Evolutionary conservation across 1,139 yeast genomes (phyloP), one percentile per base, ranked within the genome.

Genomic region (Wickerhamomyces sp.): DNA sequence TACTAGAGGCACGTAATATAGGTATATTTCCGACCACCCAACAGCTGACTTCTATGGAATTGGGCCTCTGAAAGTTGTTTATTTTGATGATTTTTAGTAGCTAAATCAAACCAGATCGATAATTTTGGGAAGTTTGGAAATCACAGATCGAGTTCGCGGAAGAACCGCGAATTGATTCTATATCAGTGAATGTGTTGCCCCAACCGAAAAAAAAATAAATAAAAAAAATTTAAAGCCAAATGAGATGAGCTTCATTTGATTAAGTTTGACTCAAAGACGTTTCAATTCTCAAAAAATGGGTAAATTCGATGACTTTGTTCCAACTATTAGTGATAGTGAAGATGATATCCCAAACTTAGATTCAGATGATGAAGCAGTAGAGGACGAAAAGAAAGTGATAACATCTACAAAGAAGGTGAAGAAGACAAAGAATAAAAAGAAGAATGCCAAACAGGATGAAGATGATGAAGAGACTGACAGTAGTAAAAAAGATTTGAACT

Each of bases 301-400:
- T 5, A 51, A 45, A 43, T 52, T 49, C 14, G 68, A 69, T 45
- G 82, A 80, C 58, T 79, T 79, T 54, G 78, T 82, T 37, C 73
- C 75, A 46, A 87, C 95, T n/a, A 90, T 87, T 51, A 81, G 87
- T 10, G 95, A 86, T 58, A 75, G 76, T 43, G 87, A 81, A 53
- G 74, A 78, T 30, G 78, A 74, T 41, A 67, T 80, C 27, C 84
- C 85, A 11, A 79, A 80, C 56, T 64, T 77, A 46, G 87, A 79
- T 54, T 67, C 67, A 2, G 79, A 75, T 31, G 79, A 71, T 36
- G 79, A 71, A 36, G 69, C 63, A 13, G 43, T 40, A 36, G 27
- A 43, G 40, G 96, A 96, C 47, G 71, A 75, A 51, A 9, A 10
- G 10, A 29, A 30, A 7, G 93, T 86, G 30, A 49, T 40, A n/a